Base-by-base conservation (phyloP, 2,329 filamentous ascomycete genomes). In the Dactylonectria macrodidyma region DNA sequence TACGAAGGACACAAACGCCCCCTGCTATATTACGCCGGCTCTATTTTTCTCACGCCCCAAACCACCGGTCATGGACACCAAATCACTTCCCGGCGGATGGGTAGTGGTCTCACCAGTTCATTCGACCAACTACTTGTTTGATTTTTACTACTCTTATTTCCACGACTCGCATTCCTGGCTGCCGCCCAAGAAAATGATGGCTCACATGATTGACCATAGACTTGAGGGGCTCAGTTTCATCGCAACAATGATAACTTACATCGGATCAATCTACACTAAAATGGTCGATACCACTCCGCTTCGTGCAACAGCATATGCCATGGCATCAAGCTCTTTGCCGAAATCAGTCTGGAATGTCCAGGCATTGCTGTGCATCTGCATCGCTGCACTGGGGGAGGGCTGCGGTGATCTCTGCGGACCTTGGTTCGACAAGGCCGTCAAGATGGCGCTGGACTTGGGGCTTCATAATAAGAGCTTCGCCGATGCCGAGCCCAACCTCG, bases 341-440 rank as follows among this genome's bases (percentile, higher is more conserved):
- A n/a, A 14, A n/a, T 69, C 65, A 5, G 50, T 74, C n/a, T 76
- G 73, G 74, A 69, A 62, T 52, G 74, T 76, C 2, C 74, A 76
- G 56, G 68, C 71, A 55, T 47, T 76, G 4, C 46, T 76, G 3
- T 73, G 62, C 38, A 57, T 75, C 34, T 58, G 71, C 14, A 59
- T 76, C 12, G 65, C 74, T 19, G 62, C 65, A 33, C 71, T 69
- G 10, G 71, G 74, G 16, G 65, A 70, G 44, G 34, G 54, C 1
- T 11, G 60, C 14, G 14, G 9, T 19, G 12, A 57, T 10, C 5
- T 36, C n/a, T 61, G 59, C 50, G 41, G 59, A 9, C 5, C 14
- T n/a, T 66, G 58, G 36, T 70, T 74, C 24, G 12, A 56, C 7
- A 57, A n/a, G 26, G 64, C 74, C 7, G 59, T 66, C 30, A 47